These are phyloP conservation scores for Penicillium paradoxum DNA, from an alignment of 495 filamentous ascomycete genomes.

Conservation along the genomic window DNA sequence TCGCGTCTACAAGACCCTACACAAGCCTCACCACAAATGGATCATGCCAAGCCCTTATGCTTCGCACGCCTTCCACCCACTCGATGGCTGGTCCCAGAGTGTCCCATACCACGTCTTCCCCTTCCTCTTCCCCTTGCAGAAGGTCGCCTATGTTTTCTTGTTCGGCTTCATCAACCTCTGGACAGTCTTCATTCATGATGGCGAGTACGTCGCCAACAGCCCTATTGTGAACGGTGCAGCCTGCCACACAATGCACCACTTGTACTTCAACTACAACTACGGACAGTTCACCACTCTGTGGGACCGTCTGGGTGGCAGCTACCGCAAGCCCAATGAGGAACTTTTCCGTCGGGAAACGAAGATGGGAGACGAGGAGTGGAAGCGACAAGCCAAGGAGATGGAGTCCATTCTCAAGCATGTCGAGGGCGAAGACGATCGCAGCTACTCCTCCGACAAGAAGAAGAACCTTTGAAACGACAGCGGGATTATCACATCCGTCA, in stretches of 20 bases:
- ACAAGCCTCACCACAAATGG: constrained; percentile 99
- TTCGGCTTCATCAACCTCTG: constrained; percentile 95
- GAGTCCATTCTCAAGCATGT: constrained; percentile 77
- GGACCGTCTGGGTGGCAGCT: constrained; percentile 87
- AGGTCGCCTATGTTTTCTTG: constrained; percentile 76
- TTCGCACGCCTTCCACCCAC: constrained; percentile 88
- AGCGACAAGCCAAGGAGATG: constrained; percentile 78
- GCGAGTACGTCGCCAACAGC: constrained; percentile 87
- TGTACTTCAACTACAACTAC: constrained; percentile 99
- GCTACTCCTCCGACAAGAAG: constrained; percentile 55
- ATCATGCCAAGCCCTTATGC: constrained; percentile 97
- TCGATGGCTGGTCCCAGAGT: constrained; percentile 91
- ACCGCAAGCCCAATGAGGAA: constrained; percentile 80
- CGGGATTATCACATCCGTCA: not conserved
- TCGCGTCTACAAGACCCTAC: constrained; percentile 74
- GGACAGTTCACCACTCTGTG: constrained; percentile 95
- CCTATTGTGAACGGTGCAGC: constrained; percentile 90
- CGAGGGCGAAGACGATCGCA: constrained; percentile 82
- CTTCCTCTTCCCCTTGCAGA: constrained; percentile 89
- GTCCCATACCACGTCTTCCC: constrained; percentile 92
- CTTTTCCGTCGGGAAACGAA: constrained; percentile 84
- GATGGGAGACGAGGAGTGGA: constrained; percentile 79
- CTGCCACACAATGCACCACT: constrained; percentile 93
- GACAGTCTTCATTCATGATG: constrained; percentile 97
- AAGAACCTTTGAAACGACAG: constrained; percentile 15